Conservation (phyloP, 257 asterid genomes). For the Capsicum rhomboideum region DNA sequence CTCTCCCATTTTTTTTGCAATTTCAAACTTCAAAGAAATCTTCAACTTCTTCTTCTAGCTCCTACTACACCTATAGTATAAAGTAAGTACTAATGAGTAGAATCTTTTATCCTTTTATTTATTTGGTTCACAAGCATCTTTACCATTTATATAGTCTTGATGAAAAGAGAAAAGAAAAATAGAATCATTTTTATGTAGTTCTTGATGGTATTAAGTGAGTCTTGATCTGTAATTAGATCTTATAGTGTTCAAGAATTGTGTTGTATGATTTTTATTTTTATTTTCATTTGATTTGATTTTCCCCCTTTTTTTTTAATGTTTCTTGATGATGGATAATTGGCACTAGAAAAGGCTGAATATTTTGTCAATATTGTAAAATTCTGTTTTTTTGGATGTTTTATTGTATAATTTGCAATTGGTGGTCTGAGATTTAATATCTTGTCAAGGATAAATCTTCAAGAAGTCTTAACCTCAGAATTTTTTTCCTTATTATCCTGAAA, state of each 20-base stretch:
- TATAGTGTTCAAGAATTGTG: not conserved
- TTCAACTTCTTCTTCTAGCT: not conserved
- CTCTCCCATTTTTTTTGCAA: not conserved
- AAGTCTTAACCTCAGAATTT: not conserved
- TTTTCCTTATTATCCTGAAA: not conserved
- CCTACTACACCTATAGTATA: not conserved
- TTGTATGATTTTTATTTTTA: not conserved
- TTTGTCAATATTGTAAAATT: not conserved
- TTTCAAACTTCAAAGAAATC: not conserved
- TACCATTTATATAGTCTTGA: not conserved
- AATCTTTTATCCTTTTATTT: not conserved
- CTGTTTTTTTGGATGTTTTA: not conserved
- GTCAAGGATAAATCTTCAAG: not conserved
- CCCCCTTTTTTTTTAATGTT: not conserved
- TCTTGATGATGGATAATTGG: slow-evolving; percentile 1
- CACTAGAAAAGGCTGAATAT: not conserved
- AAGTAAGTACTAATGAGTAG: not conserved
- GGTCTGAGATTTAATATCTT: not conserved
- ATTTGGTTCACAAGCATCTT: slow-evolving; percentile 1
- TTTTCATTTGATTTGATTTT: not conserved
- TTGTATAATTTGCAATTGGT: not conserved
- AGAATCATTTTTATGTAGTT: not conserved
- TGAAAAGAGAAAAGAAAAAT: not conserved
- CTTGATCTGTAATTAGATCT: slow-evolving; percentile 7
- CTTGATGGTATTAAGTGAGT: not conserved